phyloP scores from a whole-genome alignment of 202 grass and related monocot species.

The Panicum virgatum region DNA sequence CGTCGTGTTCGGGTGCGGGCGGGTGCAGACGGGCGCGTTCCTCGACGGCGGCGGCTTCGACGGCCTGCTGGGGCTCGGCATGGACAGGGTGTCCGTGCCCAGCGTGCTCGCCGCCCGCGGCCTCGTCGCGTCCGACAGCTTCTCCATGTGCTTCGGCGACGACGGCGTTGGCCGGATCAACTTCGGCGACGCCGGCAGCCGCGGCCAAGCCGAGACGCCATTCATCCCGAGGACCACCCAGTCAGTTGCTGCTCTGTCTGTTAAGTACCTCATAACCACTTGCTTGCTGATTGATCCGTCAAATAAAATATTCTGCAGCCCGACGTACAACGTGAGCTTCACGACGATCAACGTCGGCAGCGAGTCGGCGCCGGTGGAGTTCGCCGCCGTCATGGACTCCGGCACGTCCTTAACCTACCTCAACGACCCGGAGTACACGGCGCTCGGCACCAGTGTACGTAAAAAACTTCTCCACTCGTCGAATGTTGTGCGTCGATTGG shows the following conservation, averaged over 20 bases:
- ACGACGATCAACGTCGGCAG: slow-evolving; percentile 36
- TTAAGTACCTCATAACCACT: too few relatives aligned
- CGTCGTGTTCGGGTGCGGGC: slow-evolving; percentile 77
- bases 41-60: slow-evolving; percentile 35
- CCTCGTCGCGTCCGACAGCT: slow-evolving; percentile 52
- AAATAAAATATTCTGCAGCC: slow-evolving; percentile 25
- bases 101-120: slow-evolving; percentile 50
- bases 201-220: slow-evolving; percentile 52
- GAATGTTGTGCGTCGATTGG: background rate
- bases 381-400: slow-evolving; percentile 64
- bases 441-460: slow-evolving; percentile 49
- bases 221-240: slow-evolving; percentile 21
- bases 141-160: slow-evolving; percentile 72
- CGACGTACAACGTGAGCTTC: slow-evolving; percentile 67
- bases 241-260: slow-evolving; percentile 4
- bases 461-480: background rate
- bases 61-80: slow-evolving; percentile 67
- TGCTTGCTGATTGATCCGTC: background rate
- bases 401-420: slow-evolving; percentile 86
- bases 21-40: slow-evolving; percentile 64
- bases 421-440: slow-evolving; percentile 53
- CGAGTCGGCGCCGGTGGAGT: slow-evolving; percentile 26
- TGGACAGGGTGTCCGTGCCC: slow-evolving; percentile 55
- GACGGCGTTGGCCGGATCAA: slow-evolving; percentile 63
- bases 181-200: slow-evolving; percentile 59